Evolutionary conservation across 495 filamentous ascomycete genomes (phyloP).

Genomic region (Bacidia rubella): DNA sequence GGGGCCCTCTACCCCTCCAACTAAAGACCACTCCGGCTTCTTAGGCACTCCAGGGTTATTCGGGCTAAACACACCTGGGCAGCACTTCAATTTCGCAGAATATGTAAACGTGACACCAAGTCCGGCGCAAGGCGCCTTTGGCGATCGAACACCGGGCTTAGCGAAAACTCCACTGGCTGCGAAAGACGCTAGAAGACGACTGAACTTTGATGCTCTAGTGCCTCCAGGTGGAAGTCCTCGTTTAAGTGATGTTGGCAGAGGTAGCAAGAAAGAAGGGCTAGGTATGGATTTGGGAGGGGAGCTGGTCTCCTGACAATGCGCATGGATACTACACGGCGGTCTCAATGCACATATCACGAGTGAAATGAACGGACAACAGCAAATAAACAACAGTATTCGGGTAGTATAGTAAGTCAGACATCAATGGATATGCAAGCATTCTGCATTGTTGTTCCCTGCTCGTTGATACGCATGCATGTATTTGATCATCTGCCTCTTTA

Average conservation of each 20-base stretch:
- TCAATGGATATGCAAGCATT: not conserved
- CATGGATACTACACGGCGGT: not conserved
- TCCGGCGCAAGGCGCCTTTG: conserved; percentile 76
- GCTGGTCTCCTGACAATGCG: conserved; percentile 28
- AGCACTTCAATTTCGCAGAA: conserved; percentile 86
- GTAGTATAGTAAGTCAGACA: not conserved
- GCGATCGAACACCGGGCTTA: conserved; percentile 40
- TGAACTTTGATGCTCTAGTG: conserved; percentile 55
- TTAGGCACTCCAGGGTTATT: conserved; percentile 65
- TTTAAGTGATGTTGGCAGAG: conserved; percentile 8
- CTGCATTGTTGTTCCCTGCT: no score
- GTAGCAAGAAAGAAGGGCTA: conserved; percentile 21
- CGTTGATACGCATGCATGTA: no score
- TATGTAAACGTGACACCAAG: conserved; percentile 92
- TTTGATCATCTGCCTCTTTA: not conserved
- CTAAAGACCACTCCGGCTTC: conserved; percentile 59
- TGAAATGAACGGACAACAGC: not conserved
- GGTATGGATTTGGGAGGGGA: conserved; percentile 47
- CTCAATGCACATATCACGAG: not conserved
- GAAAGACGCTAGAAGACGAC: conserved; percentile 42
- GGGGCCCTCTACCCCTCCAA: conserved; percentile 78
- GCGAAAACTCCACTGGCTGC: conserved; percentile 46
- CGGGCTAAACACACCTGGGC: conserved; percentile 43
- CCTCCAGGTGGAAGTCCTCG: conserved; percentile 31
- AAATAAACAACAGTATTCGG: not conserved